These are phyloP conservation scores for Lactifluus pinguis DNA, from an alignment of 768 basidiomycete genomes.

Conservation along the genomic window DNA sequence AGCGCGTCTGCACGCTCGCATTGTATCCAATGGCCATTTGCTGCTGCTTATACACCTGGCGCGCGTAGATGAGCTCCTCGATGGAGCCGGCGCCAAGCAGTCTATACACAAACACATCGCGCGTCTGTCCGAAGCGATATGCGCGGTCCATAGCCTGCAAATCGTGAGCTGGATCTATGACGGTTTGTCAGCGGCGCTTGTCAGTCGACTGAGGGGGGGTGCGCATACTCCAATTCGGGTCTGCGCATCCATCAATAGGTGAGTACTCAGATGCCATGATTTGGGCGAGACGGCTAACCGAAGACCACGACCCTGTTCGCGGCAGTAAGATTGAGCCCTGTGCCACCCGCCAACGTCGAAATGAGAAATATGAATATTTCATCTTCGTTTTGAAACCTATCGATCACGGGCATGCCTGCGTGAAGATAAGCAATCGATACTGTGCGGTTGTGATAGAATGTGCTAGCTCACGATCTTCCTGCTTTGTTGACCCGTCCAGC, in stretches of 20 bases:
- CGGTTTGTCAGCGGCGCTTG: neutral
- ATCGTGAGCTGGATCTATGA: constrained; percentile 86
- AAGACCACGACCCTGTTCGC: constrained; percentile 95
- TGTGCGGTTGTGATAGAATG: neutral
- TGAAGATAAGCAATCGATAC: neutral
- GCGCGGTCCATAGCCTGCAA: constrained; percentile 87
- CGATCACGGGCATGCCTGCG: constrained; percentile 79
- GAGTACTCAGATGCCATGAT: neutral
- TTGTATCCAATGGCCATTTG: constrained; percentile 89
- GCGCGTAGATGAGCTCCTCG: constrained; percentile 81
- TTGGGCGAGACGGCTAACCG: constrained; percentile 31
- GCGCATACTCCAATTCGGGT: constrained; percentile 85
- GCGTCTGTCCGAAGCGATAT: constrained; percentile 78
- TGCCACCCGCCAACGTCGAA: constrained; percentile 86
- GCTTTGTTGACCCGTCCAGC: constrained; percentile 71
- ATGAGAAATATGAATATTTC: constrained; percentile 77
- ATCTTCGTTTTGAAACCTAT: constrained; percentile 68
- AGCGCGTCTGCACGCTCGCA: constrained; percentile 74
- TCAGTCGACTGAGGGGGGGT: neutral
- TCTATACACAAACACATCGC: constrained; percentile 78
- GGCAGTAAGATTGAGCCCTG: constrained; percentile 81
- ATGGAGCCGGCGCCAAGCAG: constrained; percentile 81
- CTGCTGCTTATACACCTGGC: constrained; percentile 90
- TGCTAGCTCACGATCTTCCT: constrained; percentile 48
- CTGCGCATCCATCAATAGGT: constrained; percentile 28